Evolutionary conservation across 352 stramenopile species (phyloP).

Genomic region (Pythium grandisporangium): DNA sequence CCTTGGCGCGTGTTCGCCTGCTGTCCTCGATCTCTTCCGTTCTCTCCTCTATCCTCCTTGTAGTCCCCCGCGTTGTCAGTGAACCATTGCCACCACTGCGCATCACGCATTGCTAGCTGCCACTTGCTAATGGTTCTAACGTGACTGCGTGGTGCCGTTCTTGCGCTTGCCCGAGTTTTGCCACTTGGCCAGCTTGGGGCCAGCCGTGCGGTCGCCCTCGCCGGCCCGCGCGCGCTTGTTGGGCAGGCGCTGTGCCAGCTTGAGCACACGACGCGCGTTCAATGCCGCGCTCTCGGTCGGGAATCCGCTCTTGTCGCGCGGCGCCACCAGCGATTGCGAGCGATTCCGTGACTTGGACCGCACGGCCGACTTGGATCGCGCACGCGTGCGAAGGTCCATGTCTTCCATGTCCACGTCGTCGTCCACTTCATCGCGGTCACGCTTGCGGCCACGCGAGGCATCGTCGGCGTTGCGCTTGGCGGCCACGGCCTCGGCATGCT

Average conservation of each 20-base stretch:
- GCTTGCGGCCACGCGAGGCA: slow-evolving; percentile 79
- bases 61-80: too few relatives aligned
- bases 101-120: too few relatives aligned
- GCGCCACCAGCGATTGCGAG: slow-evolving; percentile 66
- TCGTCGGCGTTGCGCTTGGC: slow-evolving; percentile 58
- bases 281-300: slow-evolving; percentile 30
- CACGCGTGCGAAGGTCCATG: slow-evolving; percentile 50
- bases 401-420: slow-evolving; percentile 86
- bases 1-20: too few relatives aligned
- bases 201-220: slow-evolving; percentile 72
- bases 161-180: slow-evolving; percentile 85
- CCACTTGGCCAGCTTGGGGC: slow-evolving; percentile 84
- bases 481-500: slow-evolving; percentile 71
- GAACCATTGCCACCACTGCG: too few relatives aligned
- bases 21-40: too few relatives aligned
- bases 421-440: slow-evolving; percentile 69
- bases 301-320: slow-evolving; percentile 68
- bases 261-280: slow-evolving; percentile 31
- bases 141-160: slow-evolving; percentile 61
- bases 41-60: too few relatives aligned
- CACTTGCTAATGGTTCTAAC: too few relatives aligned
- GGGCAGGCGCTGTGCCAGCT: slow-evolving; percentile 58
- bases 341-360: slow-evolving; percentile 79
- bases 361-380: slow-evolving; percentile 57
- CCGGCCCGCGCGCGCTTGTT: slow-evolving; percentile 78